phyloP scores from a whole-genome alignment of 2,329 filamentous ascomycete species.

The Phyllachora maydis region DNA sequence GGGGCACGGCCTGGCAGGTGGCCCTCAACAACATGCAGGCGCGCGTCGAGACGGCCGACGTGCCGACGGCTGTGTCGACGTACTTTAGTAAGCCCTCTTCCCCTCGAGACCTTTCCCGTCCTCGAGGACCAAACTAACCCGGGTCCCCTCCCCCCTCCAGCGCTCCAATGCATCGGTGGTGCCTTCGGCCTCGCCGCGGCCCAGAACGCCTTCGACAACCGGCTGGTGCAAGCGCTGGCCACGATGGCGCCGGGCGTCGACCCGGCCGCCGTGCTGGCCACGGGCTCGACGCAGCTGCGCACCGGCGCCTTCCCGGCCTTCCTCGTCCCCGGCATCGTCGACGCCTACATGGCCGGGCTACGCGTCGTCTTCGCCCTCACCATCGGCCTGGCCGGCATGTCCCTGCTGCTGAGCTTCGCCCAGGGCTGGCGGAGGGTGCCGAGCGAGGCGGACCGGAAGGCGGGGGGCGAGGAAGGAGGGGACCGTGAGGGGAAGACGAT shows the following conservation, averaged over 20 bases:
- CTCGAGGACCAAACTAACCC: no score
- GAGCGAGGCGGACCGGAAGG: no score
- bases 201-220: conserved; percentile 27
- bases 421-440: conserved; percentile 53
- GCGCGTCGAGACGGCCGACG: conserved; percentile 25
- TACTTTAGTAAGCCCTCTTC: no score
- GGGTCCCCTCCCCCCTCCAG: no score
- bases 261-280: conserved; percentile 18
- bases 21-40: conserved; percentile 34
- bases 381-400: conserved; percentile 30
- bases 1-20: conserved; percentile 38
- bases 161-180: conserved; percentile 21
- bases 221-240: conserved; percentile 17
- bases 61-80: conserved; percentile 32
- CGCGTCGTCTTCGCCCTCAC: conserved; percentile 41
- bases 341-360: conserved; percentile 44
- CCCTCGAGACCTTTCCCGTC: no score
- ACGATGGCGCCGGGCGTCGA: conserved; percentile 19
- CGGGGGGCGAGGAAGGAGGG: conserved; percentile 6
- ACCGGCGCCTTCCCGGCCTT: conserved; percentile 25
- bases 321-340: conserved; percentile 27
- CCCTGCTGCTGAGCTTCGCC: conserved; percentile 32
- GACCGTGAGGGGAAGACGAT: no score
- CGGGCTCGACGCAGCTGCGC: conserved; percentile 39
- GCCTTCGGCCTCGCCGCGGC: conserved; percentile 23